These are phyloP conservation scores for Pseudocercospora pini-densiflorae DNA, from an alignment of 2,329 filamentous ascomycete species.

Conservation along the genomic window DNA sequence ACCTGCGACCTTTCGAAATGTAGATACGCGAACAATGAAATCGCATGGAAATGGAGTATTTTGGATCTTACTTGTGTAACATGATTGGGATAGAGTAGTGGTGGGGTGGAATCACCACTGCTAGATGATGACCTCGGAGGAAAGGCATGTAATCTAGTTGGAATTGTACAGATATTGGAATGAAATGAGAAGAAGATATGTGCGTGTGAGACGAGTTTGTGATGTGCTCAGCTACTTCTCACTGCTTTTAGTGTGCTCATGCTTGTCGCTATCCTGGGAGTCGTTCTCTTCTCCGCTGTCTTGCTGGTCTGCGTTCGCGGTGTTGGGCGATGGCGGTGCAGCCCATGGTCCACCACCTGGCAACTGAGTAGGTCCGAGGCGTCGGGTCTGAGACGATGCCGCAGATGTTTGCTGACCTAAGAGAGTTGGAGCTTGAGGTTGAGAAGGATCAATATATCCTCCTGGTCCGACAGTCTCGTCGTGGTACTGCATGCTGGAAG, in stretches of 20 bases:
- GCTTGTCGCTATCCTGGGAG: background rate
- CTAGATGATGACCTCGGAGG: background rate
- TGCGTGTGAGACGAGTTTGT: background rate
- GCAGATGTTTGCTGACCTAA: no score
- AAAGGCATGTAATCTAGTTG: background rate
- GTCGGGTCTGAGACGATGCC: no score
- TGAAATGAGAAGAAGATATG: background rate
- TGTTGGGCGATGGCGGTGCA: background rate
- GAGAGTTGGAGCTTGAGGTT: no score
- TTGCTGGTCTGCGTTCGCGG: background rate
- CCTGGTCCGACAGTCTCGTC: no score
- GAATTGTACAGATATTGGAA: conserved; percentile 7
- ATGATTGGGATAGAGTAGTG: background rate
- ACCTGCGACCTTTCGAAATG: background rate
- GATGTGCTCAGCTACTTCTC: background rate
- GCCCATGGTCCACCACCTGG: no score
- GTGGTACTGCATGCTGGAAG: no score
- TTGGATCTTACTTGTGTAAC: background rate
- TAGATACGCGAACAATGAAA: conserved; percentile 11
- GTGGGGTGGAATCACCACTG: background rate
- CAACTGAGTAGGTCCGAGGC: no score
- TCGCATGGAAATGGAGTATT: background rate
- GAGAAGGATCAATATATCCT: no score
- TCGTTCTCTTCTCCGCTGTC: background rate
- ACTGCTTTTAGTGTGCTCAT: background rate